Evolutionary conservation across 371 early-diverging fungal genomes (phyloP).

Genomic region (Mortierella sp.): DNA sequence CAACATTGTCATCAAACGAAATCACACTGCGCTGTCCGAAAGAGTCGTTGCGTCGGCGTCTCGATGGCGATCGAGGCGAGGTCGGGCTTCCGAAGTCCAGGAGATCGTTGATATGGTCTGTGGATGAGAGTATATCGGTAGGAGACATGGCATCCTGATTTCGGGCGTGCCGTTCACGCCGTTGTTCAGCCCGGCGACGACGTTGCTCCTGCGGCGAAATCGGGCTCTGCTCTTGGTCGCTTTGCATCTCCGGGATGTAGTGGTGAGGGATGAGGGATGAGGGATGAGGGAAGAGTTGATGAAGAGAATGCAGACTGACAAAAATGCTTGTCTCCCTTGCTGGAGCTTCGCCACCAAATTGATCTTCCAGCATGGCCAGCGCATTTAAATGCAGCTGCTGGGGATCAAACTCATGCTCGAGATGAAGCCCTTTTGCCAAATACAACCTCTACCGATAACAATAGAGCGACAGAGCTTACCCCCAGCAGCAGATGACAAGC

Average conservation of each 20-base stretch:
- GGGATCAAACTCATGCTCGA: too few species aligned
- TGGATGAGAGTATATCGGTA: neutral
- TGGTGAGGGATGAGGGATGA: neutral
- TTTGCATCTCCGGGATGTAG: slow-evolving; percentile 1
- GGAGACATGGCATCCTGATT: neutral
- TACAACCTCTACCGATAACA: too few species aligned
- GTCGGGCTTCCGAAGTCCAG: neutral
- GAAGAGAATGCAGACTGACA: too few species aligned
- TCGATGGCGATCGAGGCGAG: neutral
- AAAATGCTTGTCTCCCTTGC: too few species aligned
- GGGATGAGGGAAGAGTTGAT: neutral
- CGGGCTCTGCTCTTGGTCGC: slow-evolving; percentile 2
- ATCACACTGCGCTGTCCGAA: neutral
- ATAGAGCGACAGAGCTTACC: too few species aligned
- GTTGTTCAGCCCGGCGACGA: slow-evolving; percentile 7
- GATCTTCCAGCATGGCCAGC: too few species aligned
- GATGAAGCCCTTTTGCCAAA: too few species aligned
- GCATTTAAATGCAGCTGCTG: too few species aligned
- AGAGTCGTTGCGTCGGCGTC: neutral
- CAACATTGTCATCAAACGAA: neutral
- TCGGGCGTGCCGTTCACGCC: slow-evolving; percentile 18
- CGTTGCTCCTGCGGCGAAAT: slow-evolving; percentile 18
- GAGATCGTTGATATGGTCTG: neutral
- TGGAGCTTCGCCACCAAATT: too few species aligned
- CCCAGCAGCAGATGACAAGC: too few species aligned